Evolutionary conservation across 2,329 filamentous ascomycete genomes (phyloP).

Genomic region (Helotiales sp.): DNA sequence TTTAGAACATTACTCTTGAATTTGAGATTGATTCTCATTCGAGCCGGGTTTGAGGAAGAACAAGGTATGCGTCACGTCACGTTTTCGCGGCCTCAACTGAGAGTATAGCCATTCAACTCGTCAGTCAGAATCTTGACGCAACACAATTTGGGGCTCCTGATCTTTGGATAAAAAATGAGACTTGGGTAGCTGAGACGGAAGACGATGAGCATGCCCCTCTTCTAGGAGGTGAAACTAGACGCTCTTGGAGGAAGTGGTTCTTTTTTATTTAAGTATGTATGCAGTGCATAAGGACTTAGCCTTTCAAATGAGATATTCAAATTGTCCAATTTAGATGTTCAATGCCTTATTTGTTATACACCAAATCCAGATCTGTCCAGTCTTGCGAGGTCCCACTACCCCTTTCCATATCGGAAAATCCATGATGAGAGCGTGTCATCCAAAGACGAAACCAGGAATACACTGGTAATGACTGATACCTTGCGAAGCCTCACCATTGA

Average conservation of each 20-base stretch:
- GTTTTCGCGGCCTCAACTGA: not conserved
- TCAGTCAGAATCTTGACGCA: not conserved
- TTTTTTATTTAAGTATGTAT: not conserved
- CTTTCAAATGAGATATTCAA: not conserved
- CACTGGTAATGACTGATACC: not conserved
- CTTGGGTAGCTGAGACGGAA: not conserved
- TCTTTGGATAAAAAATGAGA: not conserved
- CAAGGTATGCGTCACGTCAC: conserved; percentile 2
- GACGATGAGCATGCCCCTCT: not conserved
- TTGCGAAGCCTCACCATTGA: not conserved
- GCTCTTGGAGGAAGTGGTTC: not conserved
- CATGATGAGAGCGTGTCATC: not conserved
- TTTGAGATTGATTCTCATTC: no score
- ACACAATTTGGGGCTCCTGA: not conserved
- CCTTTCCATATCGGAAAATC: not conserved
- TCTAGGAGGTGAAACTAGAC: not conserved
- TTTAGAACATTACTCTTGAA: not conserved
- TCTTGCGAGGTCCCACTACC: not conserved
- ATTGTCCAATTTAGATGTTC: not conserved
- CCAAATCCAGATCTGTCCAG: not conserved
- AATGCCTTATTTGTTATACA: not conserved
- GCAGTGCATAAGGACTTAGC: not conserved
- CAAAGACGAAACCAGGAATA: not conserved
- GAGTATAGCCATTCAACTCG: conserved; percentile 1
- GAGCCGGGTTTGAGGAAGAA: conserved; percentile 1